These are phyloP conservation scores for Xylaria sp. DNA, from an alignment of 2,329 filamentous ascomycete genomes.

Conservation along the genomic window DNA sequence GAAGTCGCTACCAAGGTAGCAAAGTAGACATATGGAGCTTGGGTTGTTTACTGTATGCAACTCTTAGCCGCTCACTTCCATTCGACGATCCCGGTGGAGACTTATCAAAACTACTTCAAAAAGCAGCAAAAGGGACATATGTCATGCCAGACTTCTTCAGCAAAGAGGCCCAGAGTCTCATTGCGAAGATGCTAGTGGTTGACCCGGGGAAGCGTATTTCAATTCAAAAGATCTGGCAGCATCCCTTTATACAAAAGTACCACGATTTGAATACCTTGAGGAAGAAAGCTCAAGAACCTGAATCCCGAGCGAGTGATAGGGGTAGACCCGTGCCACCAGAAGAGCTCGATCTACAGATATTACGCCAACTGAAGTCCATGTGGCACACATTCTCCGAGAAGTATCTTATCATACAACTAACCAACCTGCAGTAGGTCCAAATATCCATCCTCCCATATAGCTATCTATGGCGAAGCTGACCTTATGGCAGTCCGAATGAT, in stretches of 20 bases:
- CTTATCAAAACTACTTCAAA: conserved; percentile 65
- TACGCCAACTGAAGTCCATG: conserved; percentile 85
- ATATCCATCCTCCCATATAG: neutral
- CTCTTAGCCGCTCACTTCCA: conserved; percentile 82
- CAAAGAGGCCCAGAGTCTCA: conserved; percentile 75
- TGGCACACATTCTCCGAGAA: conserved; percentile 87
- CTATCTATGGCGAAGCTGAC: conserved; percentile 31
- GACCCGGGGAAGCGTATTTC: conserved; percentile 80
- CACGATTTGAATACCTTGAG: conserved; percentile 74
- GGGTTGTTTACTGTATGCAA: conserved; percentile 86
- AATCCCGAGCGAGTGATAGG: conserved; percentile 57
- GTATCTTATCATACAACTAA: conserved; percentile 71
- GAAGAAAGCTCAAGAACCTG: conserved; percentile 59
- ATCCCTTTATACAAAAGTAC: conserved; percentile 86
- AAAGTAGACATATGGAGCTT: conserved; percentile 94
- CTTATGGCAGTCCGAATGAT: conserved; percentile 71
- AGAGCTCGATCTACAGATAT: conserved; percentile 79
- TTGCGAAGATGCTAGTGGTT: conserved; percentile 77
- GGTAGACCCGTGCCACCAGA: conserved; percentile 63
- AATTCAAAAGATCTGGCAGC: conserved; percentile 82
- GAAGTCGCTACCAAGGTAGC: conserved; percentile 73
- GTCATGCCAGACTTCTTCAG: conserved; percentile 68
- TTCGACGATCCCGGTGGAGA: conserved; percentile 70
- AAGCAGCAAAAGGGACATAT: conserved; percentile 65
- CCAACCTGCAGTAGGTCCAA: conserved; percentile 63